Percentiles rank a stretch among this genome's conserved stretches.
Evolutionary conservation across 306 rosid species (phyloP).

Genomic region (Abrus pulchellus): DNA sequence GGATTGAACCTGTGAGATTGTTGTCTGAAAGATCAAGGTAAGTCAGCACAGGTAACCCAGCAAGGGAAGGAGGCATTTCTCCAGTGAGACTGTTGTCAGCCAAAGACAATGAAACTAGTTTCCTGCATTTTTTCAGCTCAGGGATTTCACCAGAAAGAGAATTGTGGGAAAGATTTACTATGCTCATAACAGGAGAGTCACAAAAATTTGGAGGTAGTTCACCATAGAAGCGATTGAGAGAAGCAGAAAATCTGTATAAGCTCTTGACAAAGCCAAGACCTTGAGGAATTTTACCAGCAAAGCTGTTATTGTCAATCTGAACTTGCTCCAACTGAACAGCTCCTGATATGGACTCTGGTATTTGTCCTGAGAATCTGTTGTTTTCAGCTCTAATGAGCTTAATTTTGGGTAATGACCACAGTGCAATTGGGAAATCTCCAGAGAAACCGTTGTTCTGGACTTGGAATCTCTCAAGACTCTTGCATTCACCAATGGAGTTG

Average conservation of each 20-base stretch:
- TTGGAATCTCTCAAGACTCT: constrained; percentile 87
- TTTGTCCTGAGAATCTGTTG: constrained; percentile 79
- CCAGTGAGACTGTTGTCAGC: constrained; percentile 85
- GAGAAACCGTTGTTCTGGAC: constrained; percentile 90
- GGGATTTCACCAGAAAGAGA: constrained; percentile 88
- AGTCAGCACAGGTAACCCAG: constrained; percentile 87
- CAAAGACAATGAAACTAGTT: constrained; percentile 85
- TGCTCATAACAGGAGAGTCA: constrained; percentile 98
- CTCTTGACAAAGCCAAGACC: constrained; percentile 82
- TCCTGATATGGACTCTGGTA: constrained; percentile 84
- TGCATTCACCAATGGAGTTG: constrained; percentile 68
- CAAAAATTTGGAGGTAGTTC: constrained; percentile 85
- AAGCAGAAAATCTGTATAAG: constrained; percentile 94
- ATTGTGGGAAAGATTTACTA: constrained; percentile 87
- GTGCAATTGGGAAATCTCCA: constrained; percentile 72
- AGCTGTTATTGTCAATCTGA: constrained; percentile 89
- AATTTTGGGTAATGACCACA: constrained; percentile 87
- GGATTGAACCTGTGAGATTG: constrained; percentile 90
- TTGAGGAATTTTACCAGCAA: constrained; percentile 72
- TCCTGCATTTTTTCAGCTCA: constrained; percentile 75
- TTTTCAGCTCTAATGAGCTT: constrained; percentile 95
- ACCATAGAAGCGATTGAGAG: constrained; percentile 80
- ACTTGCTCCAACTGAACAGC: constrained; percentile 90
- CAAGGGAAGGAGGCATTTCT: constrained; percentile 76
- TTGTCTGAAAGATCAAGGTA: constrained; percentile 95